These are phyloP conservation scores for Mucor indicus DNA, from an alignment of 371 early-diverging fungal species.

Conservation along the genomic window DNA sequence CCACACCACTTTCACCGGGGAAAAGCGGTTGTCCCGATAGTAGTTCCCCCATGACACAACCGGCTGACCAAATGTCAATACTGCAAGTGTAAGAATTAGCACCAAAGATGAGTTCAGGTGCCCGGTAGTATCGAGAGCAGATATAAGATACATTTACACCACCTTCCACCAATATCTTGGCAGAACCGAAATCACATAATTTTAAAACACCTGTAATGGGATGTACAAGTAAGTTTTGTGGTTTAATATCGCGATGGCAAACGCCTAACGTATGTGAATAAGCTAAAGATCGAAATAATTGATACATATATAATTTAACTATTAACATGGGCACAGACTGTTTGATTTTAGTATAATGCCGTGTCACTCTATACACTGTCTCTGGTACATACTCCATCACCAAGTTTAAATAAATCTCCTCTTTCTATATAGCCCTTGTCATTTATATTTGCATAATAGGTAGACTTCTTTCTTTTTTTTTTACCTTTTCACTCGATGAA, in stretches of 20 bases:
- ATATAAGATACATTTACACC: slow-evolving; percentile 96
- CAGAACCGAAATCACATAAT: slow-evolving; percentile 97
- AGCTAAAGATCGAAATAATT: slow-evolving; percentile 91
- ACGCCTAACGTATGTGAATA: slow-evolving; percentile 95
- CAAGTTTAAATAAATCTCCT: slow-evolving; percentile 81
- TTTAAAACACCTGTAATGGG: slow-evolving; percentile 86
- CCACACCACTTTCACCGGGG: slow-evolving; percentile 97
- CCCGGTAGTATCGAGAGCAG: slow-evolving; percentile 96
- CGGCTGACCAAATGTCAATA: slow-evolving; percentile 96
- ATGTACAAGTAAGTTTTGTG: slow-evolving; percentile 96
- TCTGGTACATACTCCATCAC: slow-evolving; percentile 84
- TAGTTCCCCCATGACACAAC: slow-evolving; percentile 97
- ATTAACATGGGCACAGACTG: slow-evolving; percentile 88
- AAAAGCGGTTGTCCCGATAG: slow-evolving; percentile 93
- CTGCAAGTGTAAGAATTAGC: slow-evolving; percentile 85
- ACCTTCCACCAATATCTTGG: slow-evolving; percentile 86
- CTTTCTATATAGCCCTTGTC: too few species aligned
- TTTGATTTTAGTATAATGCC: slow-evolving; percentile 77
- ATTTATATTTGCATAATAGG: too few species aligned
- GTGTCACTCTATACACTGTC: slow-evolving; percentile 76
- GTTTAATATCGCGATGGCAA: slow-evolving; percentile 95
- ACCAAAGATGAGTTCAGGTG: slow-evolving; percentile 96
- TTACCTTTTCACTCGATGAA: slow-evolving; percentile 54
- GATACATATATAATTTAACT: slow-evolving; percentile 95
- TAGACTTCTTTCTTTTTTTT: too few species aligned